Percentiles rank a stretch among this genome's conserved stretches.
These are phyloP conservation scores for Knufia petricola DNA, from an alignment of 2,329 filamentous ascomycete species.

Conservation along the genomic window DNA sequence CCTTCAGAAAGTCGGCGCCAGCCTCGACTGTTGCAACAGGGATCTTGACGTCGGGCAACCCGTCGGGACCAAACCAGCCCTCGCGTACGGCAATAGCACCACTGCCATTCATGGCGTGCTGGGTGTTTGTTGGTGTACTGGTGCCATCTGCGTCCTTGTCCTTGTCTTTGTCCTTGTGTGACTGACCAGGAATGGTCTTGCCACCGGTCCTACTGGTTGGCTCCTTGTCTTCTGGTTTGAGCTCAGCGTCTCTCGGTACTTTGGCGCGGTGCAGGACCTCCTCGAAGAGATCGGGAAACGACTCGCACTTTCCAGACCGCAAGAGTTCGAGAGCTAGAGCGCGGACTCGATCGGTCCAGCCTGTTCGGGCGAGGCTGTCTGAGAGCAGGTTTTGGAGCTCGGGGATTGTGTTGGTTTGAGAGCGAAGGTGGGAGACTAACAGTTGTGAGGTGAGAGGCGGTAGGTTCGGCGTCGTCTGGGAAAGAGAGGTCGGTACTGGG, in stretches of 20 bases:
- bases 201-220: slow-evolving; percentile 19
- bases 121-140: slow-evolving; percentile 7
- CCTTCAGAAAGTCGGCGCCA: slow-evolving; percentile 43
- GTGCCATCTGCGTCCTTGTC: slow-evolving; percentile 7
- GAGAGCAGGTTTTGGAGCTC: slow-evolving; percentile 47
- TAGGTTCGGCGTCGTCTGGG: slow-evolving; percentile 1
- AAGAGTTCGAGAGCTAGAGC: slow-evolving; percentile 47
- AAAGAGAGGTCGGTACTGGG: slow-evolving; percentile 6
- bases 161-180: slow-evolving; percentile 7
- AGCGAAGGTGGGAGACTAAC: slow-evolving; percentile 19
- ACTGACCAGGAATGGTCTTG: slow-evolving; percentile 11
- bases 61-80: slow-evolving; percentile 30
- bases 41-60: slow-evolving; percentile 37
- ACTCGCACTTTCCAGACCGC: slow-evolving; percentile 47
- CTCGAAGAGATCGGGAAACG: slow-evolving; percentile 47
- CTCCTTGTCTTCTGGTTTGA: slow-evolving; percentile 22
- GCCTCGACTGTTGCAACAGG: slow-evolving; percentile 41
- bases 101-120: slow-evolving; percentile 15
- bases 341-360: slow-evolving; percentile 50
- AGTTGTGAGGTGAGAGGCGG: slow-evolving; percentile 4
- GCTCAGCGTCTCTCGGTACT: slow-evolving; percentile 25
- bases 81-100: slow-evolving; percentile 26
- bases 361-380: slow-evolving; percentile 46
- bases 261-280: slow-evolving; percentile 41
- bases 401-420: slow-evolving; percentile 38